Conservation (phyloP, 495 filamentous ascomycete species). For the Astrocystis sublimbata region DNA sequence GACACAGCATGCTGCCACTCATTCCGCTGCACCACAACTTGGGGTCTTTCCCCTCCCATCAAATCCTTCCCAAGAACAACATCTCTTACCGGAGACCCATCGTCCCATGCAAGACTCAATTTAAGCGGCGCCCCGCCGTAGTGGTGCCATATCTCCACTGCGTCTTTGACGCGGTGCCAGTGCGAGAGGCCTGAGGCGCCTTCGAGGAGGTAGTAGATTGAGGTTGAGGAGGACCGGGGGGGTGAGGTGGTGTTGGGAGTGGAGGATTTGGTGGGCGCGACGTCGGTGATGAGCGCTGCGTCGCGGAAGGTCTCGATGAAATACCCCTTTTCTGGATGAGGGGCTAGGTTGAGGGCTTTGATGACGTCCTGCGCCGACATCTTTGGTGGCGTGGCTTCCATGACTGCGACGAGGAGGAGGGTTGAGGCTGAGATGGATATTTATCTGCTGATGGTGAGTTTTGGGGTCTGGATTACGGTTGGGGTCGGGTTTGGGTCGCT, state of each 20-base stretch:
- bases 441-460: neutral
- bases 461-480: too few relatives aligned
- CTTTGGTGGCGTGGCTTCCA: too few relatives aligned
- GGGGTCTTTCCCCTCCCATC: constrained; percentile 39
- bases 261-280: constrained; percentile 30
- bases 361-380: constrained; percentile 41
- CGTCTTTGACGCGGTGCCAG: constrained; percentile 50
- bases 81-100: constrained; percentile 31
- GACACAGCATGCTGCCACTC: constrained; percentile 48
- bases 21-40: constrained; percentile 36
- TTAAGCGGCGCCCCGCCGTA: constrained; percentile 49
- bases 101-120: constrained; percentile 39
- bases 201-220: constrained; percentile 53
- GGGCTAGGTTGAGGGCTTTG: constrained; percentile 34
- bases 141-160: constrained; percentile 50
- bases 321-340: constrained; percentile 49
- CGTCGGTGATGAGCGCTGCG: constrained; percentile 10
- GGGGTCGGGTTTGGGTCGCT: too few relatives aligned
- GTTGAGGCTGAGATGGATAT: neutral
- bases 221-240: too few relatives aligned
- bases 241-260: too few relatives aligned
- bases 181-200: constrained; percentile 41
- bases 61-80: constrained; percentile 40
- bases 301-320: constrained; percentile 49
- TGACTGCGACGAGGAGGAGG: neutral